phyloP scores from a whole-genome alignment of 2,329 filamentous ascomycete genomes.

The Endoconidiophora polonica region DNA sequence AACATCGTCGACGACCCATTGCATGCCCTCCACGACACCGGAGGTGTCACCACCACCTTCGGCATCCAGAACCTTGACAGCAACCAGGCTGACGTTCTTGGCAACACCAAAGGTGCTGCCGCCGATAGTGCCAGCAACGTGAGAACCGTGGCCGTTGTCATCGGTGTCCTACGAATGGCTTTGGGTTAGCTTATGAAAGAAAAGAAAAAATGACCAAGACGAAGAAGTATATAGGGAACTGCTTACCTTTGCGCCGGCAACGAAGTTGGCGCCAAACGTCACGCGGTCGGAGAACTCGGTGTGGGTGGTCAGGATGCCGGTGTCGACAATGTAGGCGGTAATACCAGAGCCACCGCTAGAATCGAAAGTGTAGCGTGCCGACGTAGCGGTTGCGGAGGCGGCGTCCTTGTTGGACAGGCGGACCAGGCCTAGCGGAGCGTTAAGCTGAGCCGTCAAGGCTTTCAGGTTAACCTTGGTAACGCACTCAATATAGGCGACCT shows the following conservation, averaged over 20 bases:
- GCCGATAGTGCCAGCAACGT: conserved; percentile 46
- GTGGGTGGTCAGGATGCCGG: conserved; percentile 42
- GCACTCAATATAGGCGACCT: conserved; percentile 38
- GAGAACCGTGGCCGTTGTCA: conserved; percentile 46
- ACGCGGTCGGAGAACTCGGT: conserved; percentile 39
- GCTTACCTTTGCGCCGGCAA: conserved; percentile 28
- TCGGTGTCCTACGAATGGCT: conserved; percentile 27
- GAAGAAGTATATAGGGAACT: not conserved
- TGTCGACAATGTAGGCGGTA: conserved; percentile 48
- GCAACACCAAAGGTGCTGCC: conserved; percentile 45
- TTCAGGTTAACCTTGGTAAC: conserved; percentile 31
- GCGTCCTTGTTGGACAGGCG: conserved; percentile 31
- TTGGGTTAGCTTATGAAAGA: not conserved
- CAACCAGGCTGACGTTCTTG: conserved; percentile 37
- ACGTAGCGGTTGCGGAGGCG: conserved; percentile 16
- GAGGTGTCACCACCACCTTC: conserved; percentile 23
- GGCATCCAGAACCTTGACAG: conserved; percentile 44
- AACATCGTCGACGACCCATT: conserved; percentile 36
- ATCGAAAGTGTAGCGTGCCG: conserved; percentile 34
- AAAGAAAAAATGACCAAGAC: not conserved
- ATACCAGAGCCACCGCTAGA: conserved; percentile 35
- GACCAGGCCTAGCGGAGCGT: conserved; percentile 35
- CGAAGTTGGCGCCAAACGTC: conserved; percentile 34
- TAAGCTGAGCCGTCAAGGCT: conserved; percentile 31
- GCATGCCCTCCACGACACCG: conserved; percentile 39